Evolutionary conservation across 495 filamentous ascomycete species (phyloP), one percentile per base, ranked within the genome.

Genomic region (Penicillium antarcticum): DNA sequence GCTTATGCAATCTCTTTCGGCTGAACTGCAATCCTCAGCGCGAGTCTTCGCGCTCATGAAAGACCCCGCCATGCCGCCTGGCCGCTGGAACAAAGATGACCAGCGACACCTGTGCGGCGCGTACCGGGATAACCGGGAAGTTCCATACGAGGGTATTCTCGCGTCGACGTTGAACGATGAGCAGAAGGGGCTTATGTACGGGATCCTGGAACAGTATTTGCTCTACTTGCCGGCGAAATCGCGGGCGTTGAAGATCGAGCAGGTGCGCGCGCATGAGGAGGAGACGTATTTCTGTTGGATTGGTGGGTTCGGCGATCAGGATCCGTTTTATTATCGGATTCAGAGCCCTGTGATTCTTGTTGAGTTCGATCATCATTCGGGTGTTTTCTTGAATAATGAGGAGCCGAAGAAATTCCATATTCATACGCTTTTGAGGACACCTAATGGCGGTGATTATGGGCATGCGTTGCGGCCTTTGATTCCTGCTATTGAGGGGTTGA

Each of bases 261-360:
- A 83, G 19, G 70, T 83, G 18, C 68, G 73, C 42, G 57, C 48
- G 11, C 73, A 76, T 62, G 79, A 85, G 37, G 60, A 63, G 34
- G 84, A 89, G 75, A 91, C 86, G 51, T 85, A 85, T 55, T 91
- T 89, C 56, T 75, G 75, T 54, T 91, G 87, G 87, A 88, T 90
- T 53, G 87, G 87, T 7, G 82, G 79, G 1, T 81, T 65, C 51
- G 81, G 76, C 5, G 77, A 88, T 40, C 71, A 79, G 1, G 84
- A 88, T 60, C 74, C 87, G 6, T 91, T 88, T 58, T 91, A 92
- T 60, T 92, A 83, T 57, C 76, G 87, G 4, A 76, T 92, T 14
- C 87, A 89, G 67, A 88, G 80, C 55, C 86, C 87, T 0, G 84
- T 90, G 1, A 69, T 88, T 12, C 66, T 89, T 31, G 69, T 84